Evolutionary conservation across 2,329 filamentous ascomycete species (phyloP).

Genomic region (Colletotrichum cuscutae): DNA sequence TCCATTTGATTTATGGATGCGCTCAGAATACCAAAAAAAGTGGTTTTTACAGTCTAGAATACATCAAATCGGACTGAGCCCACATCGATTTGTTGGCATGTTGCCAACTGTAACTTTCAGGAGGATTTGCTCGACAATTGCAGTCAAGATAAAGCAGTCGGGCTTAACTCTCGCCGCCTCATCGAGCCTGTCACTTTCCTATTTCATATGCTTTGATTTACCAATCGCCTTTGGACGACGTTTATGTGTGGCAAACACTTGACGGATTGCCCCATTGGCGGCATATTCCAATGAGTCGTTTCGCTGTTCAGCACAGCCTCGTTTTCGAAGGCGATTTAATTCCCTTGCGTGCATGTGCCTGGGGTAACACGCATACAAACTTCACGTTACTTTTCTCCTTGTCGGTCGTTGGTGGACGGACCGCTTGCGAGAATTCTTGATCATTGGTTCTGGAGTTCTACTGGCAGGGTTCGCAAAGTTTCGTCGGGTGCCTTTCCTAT

Average conservation of each 20-base stretch:
- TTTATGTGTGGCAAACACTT: neutral
- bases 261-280: neutral
- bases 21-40: conserved; percentile 17
- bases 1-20: conserved; percentile 3
- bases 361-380: conserved; percentile 15
- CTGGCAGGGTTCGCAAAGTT: conserved; percentile 28
- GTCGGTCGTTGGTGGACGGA: conserved; percentile 1
- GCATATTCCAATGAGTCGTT: neutral
- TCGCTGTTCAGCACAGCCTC: conserved; percentile 16
- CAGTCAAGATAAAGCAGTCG: neutral
- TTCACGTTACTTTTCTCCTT: neutral
- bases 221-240: neutral
- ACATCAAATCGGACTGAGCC: neutral
- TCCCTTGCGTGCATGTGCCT: conserved; percentile 24
- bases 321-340: conserved; percentile 20
- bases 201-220: conserved; percentile 2
- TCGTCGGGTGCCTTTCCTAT: conserved; percentile 18
- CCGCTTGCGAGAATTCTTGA: conserved; percentile 15
- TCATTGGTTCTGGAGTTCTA: conserved; percentile 30
- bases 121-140: neutral
- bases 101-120: neutral
- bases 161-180: neutral
- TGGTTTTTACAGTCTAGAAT: neutral
- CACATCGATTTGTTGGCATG: neutral
- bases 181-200: conserved; percentile 6